phyloP scores from a whole-genome alignment of 2,329 filamentous ascomycete genomes.

The Sclerotiophoma versabilis region DNA sequence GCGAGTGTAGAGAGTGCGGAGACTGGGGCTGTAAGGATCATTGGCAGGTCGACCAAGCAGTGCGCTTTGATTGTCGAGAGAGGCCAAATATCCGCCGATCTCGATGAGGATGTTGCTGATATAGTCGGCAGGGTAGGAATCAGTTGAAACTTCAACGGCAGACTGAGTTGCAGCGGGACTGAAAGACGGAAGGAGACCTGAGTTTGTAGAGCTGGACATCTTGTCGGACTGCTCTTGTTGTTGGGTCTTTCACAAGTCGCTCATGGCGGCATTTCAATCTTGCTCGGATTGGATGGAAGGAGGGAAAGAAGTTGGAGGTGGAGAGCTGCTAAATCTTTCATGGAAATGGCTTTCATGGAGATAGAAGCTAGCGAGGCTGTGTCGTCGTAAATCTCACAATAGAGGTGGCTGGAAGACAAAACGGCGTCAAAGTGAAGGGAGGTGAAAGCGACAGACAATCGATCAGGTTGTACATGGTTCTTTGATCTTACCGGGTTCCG shows the following conservation, averaged over 20 bases:
- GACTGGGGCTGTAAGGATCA: slow-evolving; percentile 37
- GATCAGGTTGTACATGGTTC: slow-evolving; percentile 10
- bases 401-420: slow-evolving; percentile 16
- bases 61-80: slow-evolving; percentile 16
- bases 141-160: slow-evolving; percentile 14
- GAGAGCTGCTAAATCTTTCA: not conserved
- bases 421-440: slow-evolving; percentile 11
- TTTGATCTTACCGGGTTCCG: slow-evolving; percentile 4
- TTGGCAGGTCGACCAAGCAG: slow-evolving; percentile 16
- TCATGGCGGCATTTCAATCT: not conserved
- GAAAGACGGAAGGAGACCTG: slow-evolving; percentile 17
- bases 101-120: slow-evolving; percentile 20
- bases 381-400: slow-evolving; percentile 5
- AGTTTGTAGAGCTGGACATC: not conserved
- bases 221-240: not conserved
- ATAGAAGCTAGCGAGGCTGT: not conserved
- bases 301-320: not conserved
- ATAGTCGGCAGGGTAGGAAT: slow-evolving; percentile 17
- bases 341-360: too few species aligned
- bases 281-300: not conserved
- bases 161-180: slow-evolving; percentile 24
- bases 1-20: slow-evolving; percentile 37
- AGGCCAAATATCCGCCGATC: slow-evolving; percentile 25
- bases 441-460: slow-evolving; percentile 23
- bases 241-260: not conserved